These are phyloP conservation scores for Phytophthora fragariae DNA, from an alignment of 352 stramenopile species.

Conservation along the genomic window DNA sequence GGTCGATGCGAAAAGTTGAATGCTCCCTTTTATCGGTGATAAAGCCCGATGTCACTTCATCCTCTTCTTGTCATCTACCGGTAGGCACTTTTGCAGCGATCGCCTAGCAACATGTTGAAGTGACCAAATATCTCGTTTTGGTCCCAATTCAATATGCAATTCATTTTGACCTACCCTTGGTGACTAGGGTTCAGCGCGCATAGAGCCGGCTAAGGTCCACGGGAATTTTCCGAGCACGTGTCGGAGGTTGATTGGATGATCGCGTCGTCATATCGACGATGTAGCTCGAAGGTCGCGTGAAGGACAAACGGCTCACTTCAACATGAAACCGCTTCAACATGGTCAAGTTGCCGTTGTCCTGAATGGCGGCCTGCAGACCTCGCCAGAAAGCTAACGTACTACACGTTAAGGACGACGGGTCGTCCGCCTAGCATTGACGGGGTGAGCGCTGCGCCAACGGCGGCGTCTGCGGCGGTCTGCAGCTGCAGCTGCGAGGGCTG, in stretches of 20 bases:
- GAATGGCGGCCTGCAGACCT: constrained; percentile 2
- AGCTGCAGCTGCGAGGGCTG: constrained; percentile 46
- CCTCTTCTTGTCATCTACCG: too few species aligned
- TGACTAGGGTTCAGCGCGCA: not conserved
- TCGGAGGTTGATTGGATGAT: not conserved
- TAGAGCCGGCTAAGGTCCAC: constrained; percentile 12
- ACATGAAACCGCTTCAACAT: constrained; percentile 18
- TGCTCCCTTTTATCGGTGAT: too few species aligned
- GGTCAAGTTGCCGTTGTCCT: not conserved
- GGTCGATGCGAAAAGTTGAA: too few species aligned
- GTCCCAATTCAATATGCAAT: constrained; percentile 20
- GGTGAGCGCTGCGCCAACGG: constrained; percentile 60
- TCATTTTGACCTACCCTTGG: constrained; percentile 3
- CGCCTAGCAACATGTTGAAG: not conserved
- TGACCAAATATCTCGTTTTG: not conserved
- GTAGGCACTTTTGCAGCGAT: not conserved
- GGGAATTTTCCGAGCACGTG: constrained; percentile 20
- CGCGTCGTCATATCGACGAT: constrained; percentile 8
- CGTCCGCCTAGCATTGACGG: constrained; percentile 37
- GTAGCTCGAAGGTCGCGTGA: constrained; percentile 17
- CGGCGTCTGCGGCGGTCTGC: constrained; percentile 62
- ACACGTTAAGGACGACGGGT: constrained; percentile 23
- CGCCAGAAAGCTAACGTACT: constrained; percentile 7
- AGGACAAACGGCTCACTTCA: constrained; percentile 4
- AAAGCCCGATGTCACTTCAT: too few species aligned